Evolutionary conservation across 805 yeast genomes (phyloP), one percentile per base, ranked within the genome.

Genomic region (Ogataea salicorniae): DNA sequence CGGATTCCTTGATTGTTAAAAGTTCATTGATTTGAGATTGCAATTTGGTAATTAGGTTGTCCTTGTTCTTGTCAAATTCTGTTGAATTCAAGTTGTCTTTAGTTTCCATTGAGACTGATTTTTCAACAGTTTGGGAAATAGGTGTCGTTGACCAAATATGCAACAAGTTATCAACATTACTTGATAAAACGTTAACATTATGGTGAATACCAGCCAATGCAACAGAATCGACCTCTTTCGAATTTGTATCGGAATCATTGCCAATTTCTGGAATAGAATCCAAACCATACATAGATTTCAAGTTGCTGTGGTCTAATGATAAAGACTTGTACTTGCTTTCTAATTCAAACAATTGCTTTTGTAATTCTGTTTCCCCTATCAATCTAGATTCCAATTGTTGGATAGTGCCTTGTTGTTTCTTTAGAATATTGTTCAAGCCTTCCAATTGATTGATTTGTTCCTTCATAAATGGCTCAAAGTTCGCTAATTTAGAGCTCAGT

Each of bases 21-120:
- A 83, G 65, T 22, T 79, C 79, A 50, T 81, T 82, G 45, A 84
- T 69, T 55, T 82, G 86, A 18, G 64, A 55, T 47, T 80, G 85
- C 46, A 84, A 64, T 50, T 70, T 70, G 22, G 58, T 45, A 26
- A 54, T 47, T 29, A 55, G 17, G 8, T 41, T 48, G 22, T 51
- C 52, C n/a, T 42, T 51, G 13, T 48, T 49, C 6, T 36, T 37
- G 5, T 42, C 37, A 7, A 41, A 13, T 3, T 29, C 31, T 9
- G 29, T 7, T 26, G 31, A 9, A 11, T 26, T 6, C 13, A 26
- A 26, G 11, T 9, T 26, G 13, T 26, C 20, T 5, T 34, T 50
- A 16, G 17, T 41, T 5, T 18, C 34, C 9, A 38, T 34, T 18
- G 31, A 38, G 4, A 39, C 17, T 26, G 56, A 43, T 34, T 39